Evolutionary conservation across 805 yeast species (phyloP), one percentile per base, ranked within the genome.

Genomic region (Kodamaea fukazawae): DNA sequence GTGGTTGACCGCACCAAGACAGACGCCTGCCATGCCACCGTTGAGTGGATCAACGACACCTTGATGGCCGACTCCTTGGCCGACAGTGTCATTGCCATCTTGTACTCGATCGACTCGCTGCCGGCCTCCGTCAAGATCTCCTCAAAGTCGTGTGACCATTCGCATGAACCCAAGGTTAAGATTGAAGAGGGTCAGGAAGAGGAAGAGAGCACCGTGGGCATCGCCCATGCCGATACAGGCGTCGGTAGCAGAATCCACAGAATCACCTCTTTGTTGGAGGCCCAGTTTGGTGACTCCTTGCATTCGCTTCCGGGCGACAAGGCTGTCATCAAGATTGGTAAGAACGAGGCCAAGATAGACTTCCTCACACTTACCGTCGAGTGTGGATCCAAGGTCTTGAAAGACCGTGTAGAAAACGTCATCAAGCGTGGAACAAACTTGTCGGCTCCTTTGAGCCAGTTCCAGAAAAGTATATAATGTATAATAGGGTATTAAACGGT

Each of bases 71-170:
- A 93, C 54, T 83, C 96, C 0, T 78, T 93, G 46, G 99, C 99
- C 0, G 99, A 93, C 55, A 83, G 96, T 11, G 85, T 89, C 1
- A 77, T 93, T 43, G 96, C 97, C 0, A 88, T 93, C 28, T 61
- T 93, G 23, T 75, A 91, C 62, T 86, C 96, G 32, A 93, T 91
- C 30, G 99, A 93, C 58, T 83, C 96, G 0, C 81, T 96, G 0
- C 96, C 96, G 8, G 95, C 96, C 2, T 87, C 97, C 5, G 96
- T 93, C 20, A 93, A 91, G 57, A 61, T 88, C 47, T 80, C 96
- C 10, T 80, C 95, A 4, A 73, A 74, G 39, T 47, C 70, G 1
- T 81, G 84, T 47, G 45, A 54, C 1, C 84, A 80, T 55, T 34
- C 40, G 7, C 45, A 38, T 14, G 45, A 44, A 34, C 23, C 23